Evolutionary conservation across 306 rosid species (phyloP).

Genomic region (Mucuna pruriens): DNA sequence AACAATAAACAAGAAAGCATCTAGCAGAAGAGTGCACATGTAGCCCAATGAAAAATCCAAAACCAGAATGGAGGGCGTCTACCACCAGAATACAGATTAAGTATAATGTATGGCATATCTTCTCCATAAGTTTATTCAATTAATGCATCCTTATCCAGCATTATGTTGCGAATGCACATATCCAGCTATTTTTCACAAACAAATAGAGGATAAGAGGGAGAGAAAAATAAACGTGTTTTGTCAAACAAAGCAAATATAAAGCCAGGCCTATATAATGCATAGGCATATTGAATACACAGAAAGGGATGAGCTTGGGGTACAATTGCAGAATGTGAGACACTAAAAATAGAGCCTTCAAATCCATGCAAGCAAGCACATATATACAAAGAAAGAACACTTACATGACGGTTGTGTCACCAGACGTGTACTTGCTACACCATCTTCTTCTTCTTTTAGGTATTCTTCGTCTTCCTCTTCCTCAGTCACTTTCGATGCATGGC

Average conservation of each 20-base stretch:
- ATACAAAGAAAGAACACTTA: slow-evolving; percentile 40
- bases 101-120: neutral
- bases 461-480: slow-evolving; percentile 99
- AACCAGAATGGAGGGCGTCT: neutral
- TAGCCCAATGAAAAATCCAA: neutral
- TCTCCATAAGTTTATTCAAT: slow-evolving; percentile 6
- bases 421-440: slow-evolving; percentile 78
- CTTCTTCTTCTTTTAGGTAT: slow-evolving; percentile 95
- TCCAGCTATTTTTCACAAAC: neutral
- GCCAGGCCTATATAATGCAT: slow-evolving; percentile 10
- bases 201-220: neutral
- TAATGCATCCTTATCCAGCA: slow-evolving; percentile 17
- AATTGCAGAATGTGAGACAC: neutral
- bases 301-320: neutral
- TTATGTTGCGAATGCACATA: neutral
- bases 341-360: neutral
- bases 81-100: slow-evolving; percentile 20
- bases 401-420: slow-evolving; percentile 92
- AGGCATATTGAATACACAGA: neutral
- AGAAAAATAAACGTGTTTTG: neutral
- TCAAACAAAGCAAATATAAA: slow-evolving; percentile 8
- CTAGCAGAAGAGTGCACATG: neutral
- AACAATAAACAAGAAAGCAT: neutral
- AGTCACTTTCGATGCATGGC: slow-evolving; percentile 95
- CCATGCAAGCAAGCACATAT: neutral